A percentile compares a stretch with the other conserved stretches of the same genome.
phyloP scores from a whole-genome alignment of 495 filamentous ascomycete genomes.

The Mycothermus thermophilus region DNA sequence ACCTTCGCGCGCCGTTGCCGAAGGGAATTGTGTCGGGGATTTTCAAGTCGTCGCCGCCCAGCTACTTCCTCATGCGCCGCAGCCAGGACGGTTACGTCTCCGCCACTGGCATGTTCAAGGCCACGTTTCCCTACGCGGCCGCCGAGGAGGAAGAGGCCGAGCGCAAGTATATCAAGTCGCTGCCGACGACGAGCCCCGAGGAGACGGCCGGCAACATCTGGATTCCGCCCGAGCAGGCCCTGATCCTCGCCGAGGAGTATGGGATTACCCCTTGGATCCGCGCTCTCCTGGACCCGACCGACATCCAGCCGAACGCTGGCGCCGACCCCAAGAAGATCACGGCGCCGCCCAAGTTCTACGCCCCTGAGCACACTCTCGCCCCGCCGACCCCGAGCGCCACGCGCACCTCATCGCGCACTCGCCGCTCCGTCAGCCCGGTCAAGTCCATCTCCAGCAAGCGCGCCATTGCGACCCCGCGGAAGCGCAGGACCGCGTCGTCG shows the following conservation, averaged over 20 bases:
- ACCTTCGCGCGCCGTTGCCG: slow-evolving; percentile 80
- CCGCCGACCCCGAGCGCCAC: slow-evolving; percentile 30
- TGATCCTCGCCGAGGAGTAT: slow-evolving; percentile 70
- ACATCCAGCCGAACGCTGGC: slow-evolving; percentile 35
- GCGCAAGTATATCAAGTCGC: slow-evolving; percentile 70
- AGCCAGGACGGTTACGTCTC: slow-evolving; percentile 90
- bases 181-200: slow-evolving; percentile 64
- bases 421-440: slow-evolving; percentile 40
- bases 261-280: slow-evolving; percentile 73
- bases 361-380: slow-evolving; percentile 24
- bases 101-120: slow-evolving; percentile 99
- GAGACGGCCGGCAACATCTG: slow-evolving; percentile 96
- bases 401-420: slow-evolving; percentile 27
- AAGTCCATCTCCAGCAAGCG: slow-evolving; percentile 38
- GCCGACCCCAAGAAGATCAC: slow-evolving; percentile 50
- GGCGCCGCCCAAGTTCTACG: slow-evolving; percentile 51
- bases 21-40: slow-evolving; percentile 82
- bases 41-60: slow-evolving; percentile 71
- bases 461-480: slow-evolving; percentile 46
- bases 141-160: slow-evolving; percentile 72
- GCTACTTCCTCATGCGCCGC: slow-evolving; percentile 95
- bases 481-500: slow-evolving; percentile 46
- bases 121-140: slow-evolving; percentile 87
- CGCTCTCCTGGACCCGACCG: slow-evolving; percentile 70
- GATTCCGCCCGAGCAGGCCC: slow-evolving; percentile 67